Evolutionary conservation across 352 stramenopile species (phyloP).

Genomic region (Pythium sukuiense): DNA sequence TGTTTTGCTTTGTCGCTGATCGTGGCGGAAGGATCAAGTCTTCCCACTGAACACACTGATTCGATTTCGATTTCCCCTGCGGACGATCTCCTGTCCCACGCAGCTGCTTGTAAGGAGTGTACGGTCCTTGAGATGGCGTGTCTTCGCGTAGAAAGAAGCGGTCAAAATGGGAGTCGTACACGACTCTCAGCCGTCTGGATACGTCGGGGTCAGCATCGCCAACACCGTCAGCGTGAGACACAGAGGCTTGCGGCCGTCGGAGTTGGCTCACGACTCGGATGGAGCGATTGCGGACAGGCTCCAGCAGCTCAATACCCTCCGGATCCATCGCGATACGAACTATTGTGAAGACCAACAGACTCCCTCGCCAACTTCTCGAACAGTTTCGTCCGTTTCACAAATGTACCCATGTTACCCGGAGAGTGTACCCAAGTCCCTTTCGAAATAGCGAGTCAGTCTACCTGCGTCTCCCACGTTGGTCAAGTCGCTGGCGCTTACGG

Average conservation of each 20-base stretch:
- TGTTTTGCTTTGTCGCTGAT: conserved; percentile 18
- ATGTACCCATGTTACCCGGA: background rate
- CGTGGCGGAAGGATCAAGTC: conserved; percentile 39
- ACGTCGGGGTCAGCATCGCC: background rate
- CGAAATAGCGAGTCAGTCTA: background rate
- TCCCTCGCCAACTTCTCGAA: too few species aligned
- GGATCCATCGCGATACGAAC: background rate
- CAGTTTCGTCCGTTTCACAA: conserved; percentile 5
- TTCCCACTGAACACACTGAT: conserved; percentile 34
- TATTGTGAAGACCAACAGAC: background rate
- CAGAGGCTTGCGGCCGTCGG: background rate
- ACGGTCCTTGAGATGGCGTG: background rate
- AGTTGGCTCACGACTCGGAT: conserved; percentile 2
- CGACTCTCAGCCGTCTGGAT: conserved; percentile 18
- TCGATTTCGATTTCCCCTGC: background rate
- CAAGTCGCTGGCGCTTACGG: conserved; percentile 70
- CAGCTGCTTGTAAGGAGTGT: background rate
- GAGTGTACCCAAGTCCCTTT: background rate
- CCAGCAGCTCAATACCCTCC: conserved; percentile 7
- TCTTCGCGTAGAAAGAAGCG: conserved; percentile 52
- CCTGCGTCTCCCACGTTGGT: conserved; percentile 50
- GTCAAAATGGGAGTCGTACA: conserved; percentile 47
- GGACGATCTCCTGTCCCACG: background rate
- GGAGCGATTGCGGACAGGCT: background rate
- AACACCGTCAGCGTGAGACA: background rate